Base-by-base conservation (phyloP, 2,329 filamentous ascomycete species). In the Dichotomopilus funicola region DNA sequence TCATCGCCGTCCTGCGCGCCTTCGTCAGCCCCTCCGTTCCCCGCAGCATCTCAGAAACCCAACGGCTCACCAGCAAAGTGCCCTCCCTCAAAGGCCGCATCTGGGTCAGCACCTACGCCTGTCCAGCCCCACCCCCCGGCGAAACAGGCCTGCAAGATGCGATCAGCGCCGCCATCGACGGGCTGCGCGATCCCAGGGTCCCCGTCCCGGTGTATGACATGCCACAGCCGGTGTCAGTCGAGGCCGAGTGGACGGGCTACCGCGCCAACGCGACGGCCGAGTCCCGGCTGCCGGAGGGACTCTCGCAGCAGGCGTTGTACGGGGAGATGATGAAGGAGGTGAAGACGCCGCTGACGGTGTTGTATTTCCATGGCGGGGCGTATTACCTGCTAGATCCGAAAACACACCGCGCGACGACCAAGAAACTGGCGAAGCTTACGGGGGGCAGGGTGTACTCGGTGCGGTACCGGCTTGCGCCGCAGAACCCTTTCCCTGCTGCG, bases 181-280 rank as follows among this genome's bases (percentile, higher is more conserved):
- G 73, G 1, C 67, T 87, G 68, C 75, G 73, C 50, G 70, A 72
- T 1, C 70, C 69, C 1, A 64, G 64, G 3, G 58, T 58, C 5
- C 60, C 63, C 6, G 67, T 68, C 31, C 64, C 66, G 4, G 66
- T 62, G 8, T 57, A 71, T 50, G 58, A 58, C 44, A 65, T 80
- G 57, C 84, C 86, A 1, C 77, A 78, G 0, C 66, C 83, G 0
- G 67, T 71, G 2, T 72, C 80, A 13, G 76, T 89, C 5, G 81
- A 89, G 67, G 86, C 82, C 31, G 88, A 92, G 68, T 91, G 88
- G 88, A 88, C 85, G 3, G 86, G 87, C 0, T 86, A 86, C 68
- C 76, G 88, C 31, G 74, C 78, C 1, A 73, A 67, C 38, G 87
- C 78, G 4, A 70, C 72, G 2, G 66, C 72, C 19, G 72, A 79